phyloP scores from a whole-genome alignment of 2,329 filamentous ascomycete species.

The Curvularia lunata region DNA sequence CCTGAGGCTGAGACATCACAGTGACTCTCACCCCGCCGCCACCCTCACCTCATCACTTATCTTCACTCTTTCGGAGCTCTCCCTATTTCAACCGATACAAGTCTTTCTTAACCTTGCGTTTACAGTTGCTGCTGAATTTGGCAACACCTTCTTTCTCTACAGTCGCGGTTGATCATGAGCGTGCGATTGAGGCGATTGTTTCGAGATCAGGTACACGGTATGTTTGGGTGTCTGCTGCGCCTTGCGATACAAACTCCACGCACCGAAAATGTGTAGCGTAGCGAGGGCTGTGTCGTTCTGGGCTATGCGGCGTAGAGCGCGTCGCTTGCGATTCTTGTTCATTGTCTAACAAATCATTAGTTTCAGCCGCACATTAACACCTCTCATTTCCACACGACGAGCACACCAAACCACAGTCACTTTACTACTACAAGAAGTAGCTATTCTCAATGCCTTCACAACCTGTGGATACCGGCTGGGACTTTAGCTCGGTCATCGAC shows the following conservation, averaged over 20 bases:
- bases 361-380: constrained; percentile 25
- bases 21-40: constrained; percentile 24
- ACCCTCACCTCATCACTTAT: constrained; percentile 15
- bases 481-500: constrained; percentile 54
- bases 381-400: constrained; percentile 8
- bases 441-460: constrained; percentile 41
- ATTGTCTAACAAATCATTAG: constrained; percentile 23
- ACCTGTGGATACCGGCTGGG: constrained; percentile 51
- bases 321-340: constrained; percentile 5
- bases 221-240: constrained; percentile 19
- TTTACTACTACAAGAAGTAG: neutral
- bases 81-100: constrained; percentile 9
- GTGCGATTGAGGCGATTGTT: constrained; percentile 38
- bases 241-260: constrained; percentile 1
- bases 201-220: constrained; percentile 38
- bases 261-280: neutral
- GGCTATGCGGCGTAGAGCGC: neutral
- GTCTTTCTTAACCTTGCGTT: constrained; percentile 10
- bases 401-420: neutral
- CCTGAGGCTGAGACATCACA: constrained; percentile 24
- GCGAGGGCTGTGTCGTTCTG: neutral
- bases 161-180: constrained; percentile 39
- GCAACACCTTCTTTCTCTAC: constrained; percentile 16
- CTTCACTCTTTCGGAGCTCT: constrained; percentile 12
- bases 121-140: constrained; percentile 15